These are phyloP conservation scores for Barnettozyma pratensis DNA, from an alignment of 805 yeast genomes.

Conservation along the genomic window DNA sequence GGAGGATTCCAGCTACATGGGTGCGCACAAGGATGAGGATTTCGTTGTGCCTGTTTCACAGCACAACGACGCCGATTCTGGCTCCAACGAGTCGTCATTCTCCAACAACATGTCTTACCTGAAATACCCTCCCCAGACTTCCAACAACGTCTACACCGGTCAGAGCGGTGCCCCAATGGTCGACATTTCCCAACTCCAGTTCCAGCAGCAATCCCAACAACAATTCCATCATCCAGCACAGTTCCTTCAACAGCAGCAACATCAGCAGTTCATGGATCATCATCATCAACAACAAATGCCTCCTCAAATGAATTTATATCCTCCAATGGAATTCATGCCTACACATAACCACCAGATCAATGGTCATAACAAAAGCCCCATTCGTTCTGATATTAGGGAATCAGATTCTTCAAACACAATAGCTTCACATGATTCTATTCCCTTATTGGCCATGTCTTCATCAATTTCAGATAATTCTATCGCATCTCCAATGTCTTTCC, in stretches of 20 bases:
- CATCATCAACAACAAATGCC: constrained; percentile 4
- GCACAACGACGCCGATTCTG: neutral
- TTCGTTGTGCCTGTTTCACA: constrained; percentile 5
- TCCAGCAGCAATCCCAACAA: constrained; percentile 6
- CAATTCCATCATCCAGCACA: constrained; percentile 28
- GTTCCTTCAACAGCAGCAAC: constrained; percentile 6
- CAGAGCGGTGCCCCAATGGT: neutral
- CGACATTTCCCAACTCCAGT: neutral
- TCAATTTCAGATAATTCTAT: constrained; percentile 23
- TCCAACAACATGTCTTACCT: neutral
- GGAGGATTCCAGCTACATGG: neutral
- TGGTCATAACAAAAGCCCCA: constrained; percentile 1
- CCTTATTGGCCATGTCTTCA: constrained; percentile 24
- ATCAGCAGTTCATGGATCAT: constrained; percentile 26
- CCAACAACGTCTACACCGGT: neutral
- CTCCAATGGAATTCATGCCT: constrained; percentile 15
- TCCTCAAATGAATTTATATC: constrained; percentile 13
- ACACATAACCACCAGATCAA: neutral
- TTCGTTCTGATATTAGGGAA: constrained; percentile 14
- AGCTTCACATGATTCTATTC: constrained; percentile 28
- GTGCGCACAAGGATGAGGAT: neutral
- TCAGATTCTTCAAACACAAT: constrained; percentile 31
- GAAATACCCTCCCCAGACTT: neutral
- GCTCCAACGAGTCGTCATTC: neutral
- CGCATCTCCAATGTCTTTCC: constrained; percentile 18